Conservation (phyloP, 1,284 basidiomycete species). For the Porodaedalea pini region DNA sequence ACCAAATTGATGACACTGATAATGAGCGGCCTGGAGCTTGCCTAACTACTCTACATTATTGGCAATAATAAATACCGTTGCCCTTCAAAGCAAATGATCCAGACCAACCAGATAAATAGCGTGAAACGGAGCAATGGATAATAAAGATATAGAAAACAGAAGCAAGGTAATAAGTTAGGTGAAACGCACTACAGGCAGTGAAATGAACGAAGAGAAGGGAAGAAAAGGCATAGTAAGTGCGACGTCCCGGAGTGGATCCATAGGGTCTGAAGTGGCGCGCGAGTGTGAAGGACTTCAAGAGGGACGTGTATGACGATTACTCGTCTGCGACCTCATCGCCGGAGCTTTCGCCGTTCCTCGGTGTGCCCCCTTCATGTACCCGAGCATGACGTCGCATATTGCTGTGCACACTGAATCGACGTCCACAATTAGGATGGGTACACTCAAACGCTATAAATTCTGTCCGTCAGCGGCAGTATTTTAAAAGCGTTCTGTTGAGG, state of each 20-base stretch:
- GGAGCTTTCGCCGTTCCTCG: conserved; percentile 37
- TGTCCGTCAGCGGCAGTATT: conserved; percentile 7
- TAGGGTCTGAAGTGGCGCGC: background rate
- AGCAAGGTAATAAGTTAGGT: conserved; percentile 11
- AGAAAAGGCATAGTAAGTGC: background rate
- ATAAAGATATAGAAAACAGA: background rate
- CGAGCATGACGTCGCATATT: conserved; percentile 84
- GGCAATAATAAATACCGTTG: background rate
- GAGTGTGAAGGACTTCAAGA: background rate
- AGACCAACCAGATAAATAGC: background rate
- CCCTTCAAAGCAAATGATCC: background rate
- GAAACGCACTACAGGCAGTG: background rate
- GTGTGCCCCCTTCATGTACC: conserved; percentile 50
- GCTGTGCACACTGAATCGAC: conserved; percentile 80
- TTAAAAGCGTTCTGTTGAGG: conserved; percentile 6
- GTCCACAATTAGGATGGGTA: conserved; percentile 69
- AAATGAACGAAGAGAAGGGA: background rate
- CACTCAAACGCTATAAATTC: conserved; percentile 63
- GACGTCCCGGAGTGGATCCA: background rate
- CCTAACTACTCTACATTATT: background rate
- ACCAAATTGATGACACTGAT: no score
- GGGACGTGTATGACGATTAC: background rate
- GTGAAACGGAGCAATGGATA: background rate
- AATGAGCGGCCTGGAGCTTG: no score
- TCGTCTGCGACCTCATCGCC: conserved; percentile 44